Conservation (phyloP, 2,329 filamentous ascomycete genomes). For the Rachicladosporium sp. region DNA sequence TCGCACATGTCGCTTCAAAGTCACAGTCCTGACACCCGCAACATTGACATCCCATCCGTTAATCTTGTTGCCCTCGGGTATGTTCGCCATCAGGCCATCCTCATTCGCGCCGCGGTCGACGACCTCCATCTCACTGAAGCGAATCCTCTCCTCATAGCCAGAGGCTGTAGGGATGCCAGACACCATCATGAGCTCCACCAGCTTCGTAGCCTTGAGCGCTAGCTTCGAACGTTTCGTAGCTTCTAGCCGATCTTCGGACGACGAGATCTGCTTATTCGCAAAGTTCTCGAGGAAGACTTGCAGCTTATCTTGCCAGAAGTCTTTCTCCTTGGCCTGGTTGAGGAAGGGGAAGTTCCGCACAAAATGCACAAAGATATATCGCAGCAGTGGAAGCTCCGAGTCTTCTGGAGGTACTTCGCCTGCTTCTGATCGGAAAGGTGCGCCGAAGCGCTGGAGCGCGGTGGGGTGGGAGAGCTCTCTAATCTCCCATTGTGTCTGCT, state of each 20-base stretch:
- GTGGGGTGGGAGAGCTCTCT: constrained; percentile 88
- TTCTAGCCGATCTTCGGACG: constrained; percentile 88
- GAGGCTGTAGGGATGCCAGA: constrained; percentile 91
- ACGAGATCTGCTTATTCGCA: constrained; percentile 91
- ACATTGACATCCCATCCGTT: constrained; percentile 98
- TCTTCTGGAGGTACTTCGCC: constrained; percentile 89
- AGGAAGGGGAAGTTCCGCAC: constrained; percentile 96
- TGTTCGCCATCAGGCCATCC: constrained; percentile 70
- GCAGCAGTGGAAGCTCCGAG: constrained; percentile 81
- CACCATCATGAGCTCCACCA: constrained; percentile 99
- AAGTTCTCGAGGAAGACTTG: constrained; percentile 96
- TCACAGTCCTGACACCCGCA: constrained; percentile 69
- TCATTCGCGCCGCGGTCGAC: constrained; percentile 90
- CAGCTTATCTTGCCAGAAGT: constrained; percentile 98
- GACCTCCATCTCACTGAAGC: constrained; percentile 93
- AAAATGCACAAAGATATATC: constrained; percentile 97
- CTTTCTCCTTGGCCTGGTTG: constrained; percentile 92
- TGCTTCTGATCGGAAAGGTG: constrained; percentile 82
- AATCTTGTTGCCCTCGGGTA: constrained; percentile 82
- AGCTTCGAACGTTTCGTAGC: constrained; percentile 91
- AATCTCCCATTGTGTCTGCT: constrained; percentile 85
- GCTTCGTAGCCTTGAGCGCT: constrained; percentile 82
- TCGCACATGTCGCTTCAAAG: constrained; percentile 72
- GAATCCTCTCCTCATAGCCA: constrained; percentile 92
- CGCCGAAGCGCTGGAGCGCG: constrained; percentile 85